A percentile compares a stretch with the other conserved stretches of the same genome.
Conservation (phyloP, 768 basidiomycete species). For the Tylopilus plumbeoviolaceoides region DNA sequence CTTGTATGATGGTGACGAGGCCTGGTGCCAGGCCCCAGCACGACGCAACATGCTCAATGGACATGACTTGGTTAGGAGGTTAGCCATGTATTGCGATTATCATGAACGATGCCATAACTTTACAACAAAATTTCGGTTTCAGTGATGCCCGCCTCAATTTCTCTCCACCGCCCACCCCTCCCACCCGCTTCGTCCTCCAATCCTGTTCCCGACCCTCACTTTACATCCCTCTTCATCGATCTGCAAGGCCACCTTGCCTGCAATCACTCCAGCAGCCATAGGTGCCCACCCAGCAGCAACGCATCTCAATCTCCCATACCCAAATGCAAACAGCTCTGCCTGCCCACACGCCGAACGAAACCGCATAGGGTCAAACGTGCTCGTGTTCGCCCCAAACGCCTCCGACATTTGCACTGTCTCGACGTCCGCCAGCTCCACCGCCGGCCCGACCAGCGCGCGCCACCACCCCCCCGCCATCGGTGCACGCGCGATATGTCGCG, state of each 20-base stretch:
- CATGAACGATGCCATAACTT: too few relatives aligned
- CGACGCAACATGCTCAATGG: too few relatives aligned
- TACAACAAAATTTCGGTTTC: too few relatives aligned
- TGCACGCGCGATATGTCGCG: slow-evolving; percentile 22
- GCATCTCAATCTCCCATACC: slow-evolving; percentile 35
- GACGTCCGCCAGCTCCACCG: slow-evolving; percentile 23
- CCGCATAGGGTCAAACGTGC: slow-evolving; percentile 42
- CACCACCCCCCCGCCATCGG: slow-evolving; percentile 6
- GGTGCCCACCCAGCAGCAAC: slow-evolving; percentile 55
- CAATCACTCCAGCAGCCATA: slow-evolving; percentile 47
- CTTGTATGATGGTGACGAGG: too few relatives aligned
- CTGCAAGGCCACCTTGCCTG: slow-evolving; percentile 38
- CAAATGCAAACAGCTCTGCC: slow-evolving; percentile 41
- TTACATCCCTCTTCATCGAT: slow-evolving; percentile 23
- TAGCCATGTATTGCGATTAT: too few relatives aligned
- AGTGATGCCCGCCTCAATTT: too few relatives aligned
- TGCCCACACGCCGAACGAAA: slow-evolving; percentile 30
- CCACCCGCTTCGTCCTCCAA: slow-evolving; percentile 50
- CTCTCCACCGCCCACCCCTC: slow-evolving; percentile 35
- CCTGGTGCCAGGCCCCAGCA: too few relatives aligned
- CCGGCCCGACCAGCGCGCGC: slow-evolving; percentile 4
- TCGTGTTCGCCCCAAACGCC: slow-evolving; percentile 32
- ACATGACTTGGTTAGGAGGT: too few relatives aligned
- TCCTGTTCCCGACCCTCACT: slow-evolving; percentile 9
- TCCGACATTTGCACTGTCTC: slow-evolving; percentile 17